Conservation (phyloP, 73 alveolate genomes). For the Tetrahymena thermophila region DNA sequence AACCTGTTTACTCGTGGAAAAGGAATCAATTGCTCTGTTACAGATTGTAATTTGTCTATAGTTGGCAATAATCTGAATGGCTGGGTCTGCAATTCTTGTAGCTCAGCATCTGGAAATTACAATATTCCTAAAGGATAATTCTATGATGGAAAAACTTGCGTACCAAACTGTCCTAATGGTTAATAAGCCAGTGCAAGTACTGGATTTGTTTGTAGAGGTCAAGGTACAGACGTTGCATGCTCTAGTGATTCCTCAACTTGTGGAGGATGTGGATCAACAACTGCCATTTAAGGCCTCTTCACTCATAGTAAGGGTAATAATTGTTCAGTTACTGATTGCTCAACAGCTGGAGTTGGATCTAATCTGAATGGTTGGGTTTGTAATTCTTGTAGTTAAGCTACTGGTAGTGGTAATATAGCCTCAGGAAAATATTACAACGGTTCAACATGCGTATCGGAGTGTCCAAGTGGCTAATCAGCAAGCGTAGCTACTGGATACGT, state of each 20-base stretch:
- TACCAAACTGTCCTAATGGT: too few species aligned
- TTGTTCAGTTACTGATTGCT: neutral
- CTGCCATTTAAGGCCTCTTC: neutral
- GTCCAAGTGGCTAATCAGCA: neutral
- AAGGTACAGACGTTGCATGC: neutral
- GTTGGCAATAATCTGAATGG: too few species aligned
- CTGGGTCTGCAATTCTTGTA: too few species aligned
- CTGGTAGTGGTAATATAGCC: neutral
- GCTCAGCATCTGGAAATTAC: too few species aligned
- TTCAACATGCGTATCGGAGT: neutral
- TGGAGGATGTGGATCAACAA: neutral
- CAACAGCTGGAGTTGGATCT: neutral
- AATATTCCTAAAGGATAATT: too few species aligned
- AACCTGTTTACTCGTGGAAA: neutral
- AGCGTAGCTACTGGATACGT: neutral
- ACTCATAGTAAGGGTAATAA: neutral
- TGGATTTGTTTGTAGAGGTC: neutral
- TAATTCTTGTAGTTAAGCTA: neutral
- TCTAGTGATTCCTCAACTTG: neutral
- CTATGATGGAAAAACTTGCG: too few species aligned
- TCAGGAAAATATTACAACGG: neutral
- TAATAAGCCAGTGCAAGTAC: too few species aligned
- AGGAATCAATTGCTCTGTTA: too few species aligned
- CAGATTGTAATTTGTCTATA: too few species aligned
- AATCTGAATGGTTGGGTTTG: neutral